Percentiles rank a stretch among this genome's conserved stretches.
phyloP scores from a whole-genome alignment of 192 early-diverging fungal species.

The Coemansia sp. region DNA sequence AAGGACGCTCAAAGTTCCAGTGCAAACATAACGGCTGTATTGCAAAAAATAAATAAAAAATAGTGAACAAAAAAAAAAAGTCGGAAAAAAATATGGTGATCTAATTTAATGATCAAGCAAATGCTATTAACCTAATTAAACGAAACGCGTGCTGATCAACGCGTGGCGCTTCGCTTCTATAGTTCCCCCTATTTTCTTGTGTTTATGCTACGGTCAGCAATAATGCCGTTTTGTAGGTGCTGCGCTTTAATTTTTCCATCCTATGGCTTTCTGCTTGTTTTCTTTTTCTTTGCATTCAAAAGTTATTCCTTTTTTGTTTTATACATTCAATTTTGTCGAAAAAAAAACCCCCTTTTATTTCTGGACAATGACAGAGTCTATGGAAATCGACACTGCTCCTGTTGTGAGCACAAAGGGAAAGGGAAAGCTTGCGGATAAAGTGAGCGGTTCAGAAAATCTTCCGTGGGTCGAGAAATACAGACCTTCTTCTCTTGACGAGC shows the following conservation, averaged over 20 bases:
- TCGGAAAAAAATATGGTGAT: neutral
- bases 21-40: no score
- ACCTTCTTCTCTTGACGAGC: slow-evolving; percentile 80
- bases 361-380: slow-evolving; percentile 37
- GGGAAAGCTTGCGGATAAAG: slow-evolving; percentile 43
- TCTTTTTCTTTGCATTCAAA: neutral
- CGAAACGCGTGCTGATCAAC: neutral
- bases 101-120: neutral
- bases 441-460: slow-evolving; percentile 22
- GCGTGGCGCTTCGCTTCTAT: neutral
- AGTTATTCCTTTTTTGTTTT: neutral
- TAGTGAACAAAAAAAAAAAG: neutral
- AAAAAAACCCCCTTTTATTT: neutral
- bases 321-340: no score
- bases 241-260: neutral
- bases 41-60: neutral
- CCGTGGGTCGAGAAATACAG: slow-evolving; percentile 97
- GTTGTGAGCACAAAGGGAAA: slow-evolving; percentile 16
- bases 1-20: no score
- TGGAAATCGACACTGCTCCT: slow-evolving; percentile 44
- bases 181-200: neutral
- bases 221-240: neutral
- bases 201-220: neutral
- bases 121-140: neutral
- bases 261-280: neutral